phyloP scores from a whole-genome alignment of 1,139 yeast genomes.

The Fermentozyma sake region DNA sequence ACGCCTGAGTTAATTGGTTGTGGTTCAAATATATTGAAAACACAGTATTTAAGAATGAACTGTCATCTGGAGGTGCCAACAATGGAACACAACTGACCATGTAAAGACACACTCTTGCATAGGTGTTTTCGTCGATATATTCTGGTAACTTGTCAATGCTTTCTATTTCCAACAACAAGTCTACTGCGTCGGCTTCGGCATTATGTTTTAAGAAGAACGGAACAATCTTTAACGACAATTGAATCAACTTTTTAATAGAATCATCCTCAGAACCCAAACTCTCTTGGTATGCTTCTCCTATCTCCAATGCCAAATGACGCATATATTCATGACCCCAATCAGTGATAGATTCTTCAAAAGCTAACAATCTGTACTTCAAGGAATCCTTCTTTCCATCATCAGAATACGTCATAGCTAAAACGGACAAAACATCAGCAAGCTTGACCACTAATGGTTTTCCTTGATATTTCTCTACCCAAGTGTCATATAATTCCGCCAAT shows the following conservation, averaged over 20 bases:
- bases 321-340: slow-evolving; percentile 99
- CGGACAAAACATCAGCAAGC: slow-evolving; percentile 83
- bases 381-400: slow-evolving; percentile 81
- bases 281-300: slow-evolving; percentile 80
- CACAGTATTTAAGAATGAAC: slow-evolving; percentile 86
- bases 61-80: slow-evolving; percentile 92
- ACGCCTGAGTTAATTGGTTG: slow-evolving; percentile 82
- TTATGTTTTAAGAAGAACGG: slow-evolving; percentile 91
- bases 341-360: slow-evolving; percentile 58
- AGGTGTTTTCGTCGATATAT: slow-evolving; percentile 82
- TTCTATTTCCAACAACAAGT: slow-evolving; percentile 84
- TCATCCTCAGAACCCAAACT: slow-evolving; percentile 55
- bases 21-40: slow-evolving; percentile 77
- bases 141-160: slow-evolving; percentile 76
- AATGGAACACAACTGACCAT: slow-evolving; percentile 95
- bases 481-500: slow-evolving; percentile 59
- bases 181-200: slow-evolving; percentile 98
- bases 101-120: slow-evolving; percentile 84
- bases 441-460: slow-evolving; percentile 17
- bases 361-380: slow-evolving; percentile 71
- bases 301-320: slow-evolving; percentile 91
- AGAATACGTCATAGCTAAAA: slow-evolving; percentile 91
- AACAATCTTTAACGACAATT: slow-evolving; percentile 71
- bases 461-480: slow-evolving; percentile 55
- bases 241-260: slow-evolving; percentile 44